phyloP scores from a whole-genome alignment of 1,284 basidiomycete species.

The Pseudozyma sp. region DNA sequence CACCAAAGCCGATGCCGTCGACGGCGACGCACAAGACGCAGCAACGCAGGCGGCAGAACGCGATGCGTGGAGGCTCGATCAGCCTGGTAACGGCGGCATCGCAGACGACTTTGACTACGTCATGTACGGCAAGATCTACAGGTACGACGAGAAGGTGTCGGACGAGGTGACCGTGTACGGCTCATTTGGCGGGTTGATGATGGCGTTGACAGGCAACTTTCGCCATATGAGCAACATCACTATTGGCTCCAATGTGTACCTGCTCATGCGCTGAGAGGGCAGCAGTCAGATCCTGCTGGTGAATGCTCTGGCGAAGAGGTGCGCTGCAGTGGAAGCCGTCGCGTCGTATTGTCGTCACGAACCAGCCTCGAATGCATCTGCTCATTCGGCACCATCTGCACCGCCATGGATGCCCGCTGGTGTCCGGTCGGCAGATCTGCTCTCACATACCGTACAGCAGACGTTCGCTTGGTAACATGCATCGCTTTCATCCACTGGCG shows the following conservation, averaged over 20 bases:
- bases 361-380: too few species aligned
- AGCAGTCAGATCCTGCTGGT: too few species aligned
- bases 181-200: conserved; percentile 94
- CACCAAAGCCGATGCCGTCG: conserved; percentile 64
- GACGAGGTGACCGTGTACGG: conserved; percentile 92
- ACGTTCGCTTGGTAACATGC: too few species aligned
- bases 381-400: too few species aligned
- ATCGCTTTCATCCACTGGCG: too few species aligned
- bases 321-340: too few species aligned
- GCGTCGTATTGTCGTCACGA: too few species aligned
- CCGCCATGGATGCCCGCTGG: too few species aligned
- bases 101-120: conserved; percentile 99
- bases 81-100: conserved; percentile 84
- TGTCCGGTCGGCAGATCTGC: too few species aligned
- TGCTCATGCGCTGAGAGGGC: conserved; percentile 77
- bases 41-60: conserved; percentile 70
- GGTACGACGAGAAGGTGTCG: conserved; percentile 87
- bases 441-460: too few species aligned
- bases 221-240: conserved; percentile 92
- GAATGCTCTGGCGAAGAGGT: too few species aligned
- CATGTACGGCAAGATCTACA: conserved; percentile 99
- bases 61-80: conserved; percentile 87
- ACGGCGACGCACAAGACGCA: conserved; percentile 40
- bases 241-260: conserved; percentile 90
- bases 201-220: conserved; percentile 92